A percentile compares a stretch with the other conserved stretches of the same genome.
These are phyloP conservation scores for Diaporthe vaccinii DNA, from an alignment of 2,329 filamentous ascomycete species.

Conservation along the genomic window DNA sequence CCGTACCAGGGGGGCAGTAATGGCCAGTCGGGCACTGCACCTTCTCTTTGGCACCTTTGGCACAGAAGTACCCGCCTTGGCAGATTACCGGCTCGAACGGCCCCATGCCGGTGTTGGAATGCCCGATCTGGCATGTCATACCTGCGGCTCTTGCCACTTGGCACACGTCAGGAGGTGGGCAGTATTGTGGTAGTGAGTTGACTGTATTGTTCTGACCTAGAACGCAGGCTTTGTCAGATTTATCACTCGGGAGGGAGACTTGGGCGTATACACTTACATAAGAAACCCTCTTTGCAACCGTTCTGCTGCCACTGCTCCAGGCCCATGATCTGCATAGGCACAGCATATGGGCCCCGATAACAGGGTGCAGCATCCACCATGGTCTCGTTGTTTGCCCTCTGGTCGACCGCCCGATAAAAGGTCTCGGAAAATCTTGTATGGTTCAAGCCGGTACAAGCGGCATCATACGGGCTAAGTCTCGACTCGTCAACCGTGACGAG, in stretches of 20 bases:
- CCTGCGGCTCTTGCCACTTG: constrained; percentile 54
- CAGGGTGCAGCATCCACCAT: constrained; percentile 57
- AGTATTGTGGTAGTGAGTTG: constrained; percentile 61
- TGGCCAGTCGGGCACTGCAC: constrained; percentile 60
- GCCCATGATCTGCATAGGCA: constrained; percentile 57
- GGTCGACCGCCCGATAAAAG: constrained; percentile 52
- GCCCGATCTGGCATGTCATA: constrained; percentile 49
- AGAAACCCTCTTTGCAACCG: constrained; percentile 58
- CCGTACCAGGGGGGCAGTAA: constrained; percentile 65
- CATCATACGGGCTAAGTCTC: constrained; percentile 52
- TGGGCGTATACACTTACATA: constrained; percentile 52
- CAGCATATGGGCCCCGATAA: constrained; percentile 52
- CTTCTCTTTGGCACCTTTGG: constrained; percentile 55
- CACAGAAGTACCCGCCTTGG: constrained; percentile 63
- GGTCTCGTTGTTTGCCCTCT: constrained; percentile 46
- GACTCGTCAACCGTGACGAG: constrained; percentile 47
- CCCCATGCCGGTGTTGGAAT: constrained; percentile 57
- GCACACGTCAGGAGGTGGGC: constrained; percentile 55
- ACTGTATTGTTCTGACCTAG: constrained; percentile 59
- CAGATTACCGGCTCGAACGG: constrained; percentile 66
- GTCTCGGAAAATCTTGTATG: constrained; percentile 56
- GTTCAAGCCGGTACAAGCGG: constrained; percentile 58
- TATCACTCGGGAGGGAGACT: background rate
- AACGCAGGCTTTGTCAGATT: constrained; percentile 22
- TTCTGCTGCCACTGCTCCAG: constrained; percentile 52